Conservation (phyloP, 1,139 yeast genomes). For the Candida pseudocylindracea region DNA sequence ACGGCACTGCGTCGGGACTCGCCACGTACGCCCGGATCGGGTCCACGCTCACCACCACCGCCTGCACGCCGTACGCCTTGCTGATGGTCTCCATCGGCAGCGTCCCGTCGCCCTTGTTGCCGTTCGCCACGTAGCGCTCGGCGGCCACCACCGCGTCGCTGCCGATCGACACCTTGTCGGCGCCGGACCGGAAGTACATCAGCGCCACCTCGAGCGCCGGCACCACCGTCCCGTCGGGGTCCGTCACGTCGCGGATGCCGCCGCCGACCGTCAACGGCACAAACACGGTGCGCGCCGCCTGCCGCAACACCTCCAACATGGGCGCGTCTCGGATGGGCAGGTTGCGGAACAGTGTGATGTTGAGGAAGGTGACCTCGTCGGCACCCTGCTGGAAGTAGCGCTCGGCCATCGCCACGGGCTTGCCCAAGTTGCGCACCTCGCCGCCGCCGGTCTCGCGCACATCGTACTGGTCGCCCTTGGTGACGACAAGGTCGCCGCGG, state of each 20-base stretch:
- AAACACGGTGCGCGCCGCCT: slow-evolving; percentile 74
- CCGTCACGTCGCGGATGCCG: slow-evolving; percentile 77
- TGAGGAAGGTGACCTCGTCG: slow-evolving; percentile 84
- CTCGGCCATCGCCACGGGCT: slow-evolving; percentile 86
- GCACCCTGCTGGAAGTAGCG: slow-evolving; percentile 87
- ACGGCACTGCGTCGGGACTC: slow-evolving; percentile 34
- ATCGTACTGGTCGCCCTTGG: slow-evolving; percentile 95
- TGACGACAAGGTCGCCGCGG: slow-evolving; percentile 82
- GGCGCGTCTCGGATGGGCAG: slow-evolving; percentile 85
- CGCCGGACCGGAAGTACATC: slow-evolving; percentile 83
- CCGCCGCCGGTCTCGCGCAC: slow-evolving; percentile 25
- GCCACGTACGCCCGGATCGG: slow-evolving; percentile 68
- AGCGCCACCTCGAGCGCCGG: slow-evolving; percentile 85
- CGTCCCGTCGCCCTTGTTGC: slow-evolving; percentile 36
- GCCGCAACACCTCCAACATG: slow-evolving; percentile 70
- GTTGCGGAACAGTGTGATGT: slow-evolving; percentile 86
- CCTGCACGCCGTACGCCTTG: slow-evolving; percentile 81
- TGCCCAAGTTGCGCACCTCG: slow-evolving; percentile 75
- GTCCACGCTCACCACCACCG: slow-evolving; percentile 91
- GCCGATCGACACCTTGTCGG: slow-evolving; percentile 93
- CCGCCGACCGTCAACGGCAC: slow-evolving; percentile 97
- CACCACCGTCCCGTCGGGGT: slow-evolving; percentile 53
- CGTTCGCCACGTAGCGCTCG: slow-evolving; percentile 45
- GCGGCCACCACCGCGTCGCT: slow-evolving; percentile 93
- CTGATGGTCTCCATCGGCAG: slow-evolving; percentile 88